Evolutionary conservation across 805 yeast genomes (phyloP).

Genomic region (Priceomyces haplophilus): DNA sequence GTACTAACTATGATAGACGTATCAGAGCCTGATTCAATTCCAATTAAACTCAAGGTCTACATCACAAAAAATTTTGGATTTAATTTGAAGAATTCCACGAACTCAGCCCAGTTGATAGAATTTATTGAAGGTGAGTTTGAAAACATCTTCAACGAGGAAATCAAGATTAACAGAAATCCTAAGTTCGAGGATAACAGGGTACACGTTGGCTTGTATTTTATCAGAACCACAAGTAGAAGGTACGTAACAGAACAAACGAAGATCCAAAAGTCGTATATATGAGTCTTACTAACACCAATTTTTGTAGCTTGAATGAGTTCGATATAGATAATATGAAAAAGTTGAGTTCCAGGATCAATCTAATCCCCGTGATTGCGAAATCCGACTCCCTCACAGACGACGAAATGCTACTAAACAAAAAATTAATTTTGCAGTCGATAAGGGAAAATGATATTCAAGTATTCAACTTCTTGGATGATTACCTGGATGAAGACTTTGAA

Average conservation of each 20-base stretch:
- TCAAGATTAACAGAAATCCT: constrained; percentile 19
- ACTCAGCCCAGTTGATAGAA: constrained; percentile 41
- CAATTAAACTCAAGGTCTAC: constrained; percentile 19
- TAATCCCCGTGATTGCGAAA: constrained; percentile 79
- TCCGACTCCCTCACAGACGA: constrained; percentile 67
- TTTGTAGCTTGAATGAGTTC: constrained; percentile 45
- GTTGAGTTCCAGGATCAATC: constrained; percentile 67
- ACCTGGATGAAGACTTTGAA: constrained; percentile 11
- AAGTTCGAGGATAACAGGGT: constrained; percentile 56
- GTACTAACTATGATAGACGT: constrained; percentile 7
- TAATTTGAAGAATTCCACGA: constrained; percentile 18
- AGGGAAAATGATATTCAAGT: constrained; percentile 50
- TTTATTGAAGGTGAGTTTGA: constrained; percentile 78
- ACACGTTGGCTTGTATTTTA: constrained; percentile 78
- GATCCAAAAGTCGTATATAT: no score
- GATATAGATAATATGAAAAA: constrained; percentile 75
- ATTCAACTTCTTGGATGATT: constrained; percentile 23
- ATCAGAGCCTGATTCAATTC: constrained; percentile 12
- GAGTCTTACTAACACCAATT: constrained; percentile 6
- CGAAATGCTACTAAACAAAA: constrained; percentile 56
- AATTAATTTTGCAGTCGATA: constrained; percentile 48
- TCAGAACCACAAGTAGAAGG: constrained; percentile 65
- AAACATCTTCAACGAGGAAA: constrained; percentile 66
- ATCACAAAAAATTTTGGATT: constrained; percentile 25
- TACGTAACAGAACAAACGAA: no score